phyloP scores from a whole-genome alignment of 208 protist species.

The Trypanosoma grayi region DNA sequence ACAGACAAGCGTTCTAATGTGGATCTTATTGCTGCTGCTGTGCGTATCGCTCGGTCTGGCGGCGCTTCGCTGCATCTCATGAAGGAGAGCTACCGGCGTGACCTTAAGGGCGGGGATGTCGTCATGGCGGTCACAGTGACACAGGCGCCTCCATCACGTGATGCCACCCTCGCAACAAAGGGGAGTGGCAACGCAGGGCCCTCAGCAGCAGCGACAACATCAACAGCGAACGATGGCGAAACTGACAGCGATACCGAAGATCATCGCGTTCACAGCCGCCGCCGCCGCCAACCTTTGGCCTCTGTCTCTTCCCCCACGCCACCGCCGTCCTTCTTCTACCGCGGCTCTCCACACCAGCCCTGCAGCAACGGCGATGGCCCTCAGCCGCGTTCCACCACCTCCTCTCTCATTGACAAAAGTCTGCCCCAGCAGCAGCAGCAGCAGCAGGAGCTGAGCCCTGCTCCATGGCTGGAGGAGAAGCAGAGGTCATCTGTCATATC shows the following conservation, averaged over 20 bases:
- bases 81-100: background rate
- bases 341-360: background rate
- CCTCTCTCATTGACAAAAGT: no score
- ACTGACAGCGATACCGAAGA: background rate
- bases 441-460: background rate
- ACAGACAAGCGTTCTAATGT: background rate
- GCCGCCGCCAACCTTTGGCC: background rate
- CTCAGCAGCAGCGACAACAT: no score
- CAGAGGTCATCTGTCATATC: background rate
- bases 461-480: background rate
- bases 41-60: background rate
- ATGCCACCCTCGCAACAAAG: background rate
- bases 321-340: constrained; percentile 8
- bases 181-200: no score
- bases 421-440: background rate
- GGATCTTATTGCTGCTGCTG: background rate
- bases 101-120: constrained; percentile 6
- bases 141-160: background rate
- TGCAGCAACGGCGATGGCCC: background rate
- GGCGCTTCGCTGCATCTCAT: background rate
- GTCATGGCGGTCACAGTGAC: background rate
- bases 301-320: background rate
- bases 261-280: background rate
- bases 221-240: background rate
- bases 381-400: no score